Evolutionary conservation across 177 flowering plant genomes (phyloP).

Genomic region (Vitis hybrid): DNA sequence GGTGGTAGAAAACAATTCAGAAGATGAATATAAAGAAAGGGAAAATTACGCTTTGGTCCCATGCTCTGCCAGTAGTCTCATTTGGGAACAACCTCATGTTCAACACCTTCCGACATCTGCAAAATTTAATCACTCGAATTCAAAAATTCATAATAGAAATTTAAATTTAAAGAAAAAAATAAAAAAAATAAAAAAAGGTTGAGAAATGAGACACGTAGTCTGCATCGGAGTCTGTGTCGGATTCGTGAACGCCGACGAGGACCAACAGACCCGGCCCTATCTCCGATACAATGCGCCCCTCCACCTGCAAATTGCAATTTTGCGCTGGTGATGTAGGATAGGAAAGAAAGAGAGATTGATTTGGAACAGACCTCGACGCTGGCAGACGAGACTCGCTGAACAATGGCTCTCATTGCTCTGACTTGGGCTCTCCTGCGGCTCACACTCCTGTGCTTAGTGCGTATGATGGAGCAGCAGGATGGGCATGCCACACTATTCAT

Average conservation of each 20-base stretch:
- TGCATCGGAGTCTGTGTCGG: constrained; percentile 74
- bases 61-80: constrained; percentile 68
- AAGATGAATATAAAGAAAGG: not conserved
- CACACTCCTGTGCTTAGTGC: constrained; percentile 6
- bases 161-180: too few relatives aligned
- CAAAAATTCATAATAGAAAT: too few relatives aligned
- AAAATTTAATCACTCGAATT: not conserved
- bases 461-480: not conserved
- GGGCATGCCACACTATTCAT: too few relatives aligned
- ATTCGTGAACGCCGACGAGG: constrained; percentile 80
- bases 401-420: constrained; percentile 74
- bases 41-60: constrained; percentile 78
- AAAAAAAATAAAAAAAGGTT: not conserved
- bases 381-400: constrained; percentile 87
- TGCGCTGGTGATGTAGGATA: constrained; percentile 10
- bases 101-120: constrained; percentile 89
- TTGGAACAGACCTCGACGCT: constrained; percentile 67
- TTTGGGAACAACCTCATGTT: constrained; percentile 91
- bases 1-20: not conserved
- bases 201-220: constrained; percentile 58
- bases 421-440: constrained; percentile 12
- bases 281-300: constrained; percentile 72
- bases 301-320: constrained; percentile 55
- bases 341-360: not conserved
- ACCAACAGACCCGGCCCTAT: constrained; percentile 92